phyloP scores from a whole-genome alignment of 1,139 yeast species.

The Geotrichum klebahnii region DNA sequence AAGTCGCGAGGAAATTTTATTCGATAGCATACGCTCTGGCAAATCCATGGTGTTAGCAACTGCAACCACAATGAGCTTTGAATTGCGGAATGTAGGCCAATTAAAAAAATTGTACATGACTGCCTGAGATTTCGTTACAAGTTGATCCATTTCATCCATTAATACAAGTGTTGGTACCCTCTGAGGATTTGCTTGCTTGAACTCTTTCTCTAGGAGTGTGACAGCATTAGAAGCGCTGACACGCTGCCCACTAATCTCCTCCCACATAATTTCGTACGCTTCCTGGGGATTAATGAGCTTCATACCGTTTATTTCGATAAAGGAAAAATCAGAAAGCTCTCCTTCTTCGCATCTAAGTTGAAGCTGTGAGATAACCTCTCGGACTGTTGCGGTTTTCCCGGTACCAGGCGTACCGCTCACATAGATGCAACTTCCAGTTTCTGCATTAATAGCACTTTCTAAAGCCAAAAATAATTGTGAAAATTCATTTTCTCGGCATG shows the following conservation, averaged over 20 bases:
- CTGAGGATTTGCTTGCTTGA: conserved; percentile 35
- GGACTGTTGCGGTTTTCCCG: conserved; percentile 90
- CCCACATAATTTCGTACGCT: conserved; percentile 85
- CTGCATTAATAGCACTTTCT: conserved; percentile 69
- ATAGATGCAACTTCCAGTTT: conserved; percentile 79
- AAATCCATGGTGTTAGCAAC: conserved; percentile 97
- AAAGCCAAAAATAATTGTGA: conserved; percentile 64
- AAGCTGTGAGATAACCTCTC: conserved; percentile 76
- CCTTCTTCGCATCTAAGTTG: conserved; percentile 42
- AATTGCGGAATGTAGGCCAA: conserved; percentile 85
- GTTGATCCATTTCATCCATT: conserved; percentile 89
- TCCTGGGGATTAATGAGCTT: conserved; percentile 76
- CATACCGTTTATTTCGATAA: conserved; percentile 85
- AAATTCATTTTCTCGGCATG: conserved; percentile 86
- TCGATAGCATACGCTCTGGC: conserved; percentile 83
- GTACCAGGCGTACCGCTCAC: conserved; percentile 98
- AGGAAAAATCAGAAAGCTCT: conserved; percentile 59
- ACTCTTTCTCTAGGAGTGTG: conserved; percentile 52
- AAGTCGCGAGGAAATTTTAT: conserved; percentile 84
- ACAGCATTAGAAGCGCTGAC: conserved; percentile 64
- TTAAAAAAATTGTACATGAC: conserved; percentile 95
- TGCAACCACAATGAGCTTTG: conserved; percentile 82
- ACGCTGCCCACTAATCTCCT: conserved; percentile 53
- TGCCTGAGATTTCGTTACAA: conserved; percentile 77
- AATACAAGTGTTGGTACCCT: conserved; percentile 35